These are phyloP conservation scores for Chamaecrista fasciculata DNA, from an alignment of 306 rosid species.

Conservation along the genomic window DNA sequence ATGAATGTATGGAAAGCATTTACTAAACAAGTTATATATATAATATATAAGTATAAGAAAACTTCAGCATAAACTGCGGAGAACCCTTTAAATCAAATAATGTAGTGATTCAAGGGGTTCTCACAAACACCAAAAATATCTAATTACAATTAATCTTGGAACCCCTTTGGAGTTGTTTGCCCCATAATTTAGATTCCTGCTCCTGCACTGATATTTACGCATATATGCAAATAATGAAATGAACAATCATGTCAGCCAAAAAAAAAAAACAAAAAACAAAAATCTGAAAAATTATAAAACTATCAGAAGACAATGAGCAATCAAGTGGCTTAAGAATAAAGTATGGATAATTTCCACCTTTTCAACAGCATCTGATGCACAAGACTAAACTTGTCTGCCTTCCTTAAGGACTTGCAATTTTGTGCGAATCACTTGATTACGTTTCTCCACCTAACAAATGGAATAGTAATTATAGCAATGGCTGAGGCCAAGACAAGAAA, in stretches of 20 bases:
- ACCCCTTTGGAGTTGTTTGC: constrained; percentile 21
- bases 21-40: too few species aligned
- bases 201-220: constrained; percentile 39
- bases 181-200: constrained; percentile 39
- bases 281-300: neutral
- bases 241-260: constrained; percentile 5
- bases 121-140: too few species aligned
- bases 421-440: neutral
- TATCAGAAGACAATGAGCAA: neutral
- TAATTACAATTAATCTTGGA: too few species aligned
- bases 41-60: too few species aligned
- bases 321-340: constrained; percentile 8
- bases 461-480: neutral
- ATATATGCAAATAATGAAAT: neutral
- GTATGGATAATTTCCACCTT: constrained; percentile 36
- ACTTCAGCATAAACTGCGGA: constrained; percentile 24
- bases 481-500: neutral
- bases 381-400: constrained; percentile 23
- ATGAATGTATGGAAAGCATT: constrained; percentile 4
- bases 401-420: neutral
- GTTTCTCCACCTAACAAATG: constrained; percentile 8
- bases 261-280: neutral
- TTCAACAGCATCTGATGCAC: constrained; percentile 37
- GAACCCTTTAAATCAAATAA: constrained; percentile 15
- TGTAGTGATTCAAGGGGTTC: too few species aligned